phyloP scores from a whole-genome alignment of 1,284 basidiomycete species.

The Irpex rosettiformis region DNA sequence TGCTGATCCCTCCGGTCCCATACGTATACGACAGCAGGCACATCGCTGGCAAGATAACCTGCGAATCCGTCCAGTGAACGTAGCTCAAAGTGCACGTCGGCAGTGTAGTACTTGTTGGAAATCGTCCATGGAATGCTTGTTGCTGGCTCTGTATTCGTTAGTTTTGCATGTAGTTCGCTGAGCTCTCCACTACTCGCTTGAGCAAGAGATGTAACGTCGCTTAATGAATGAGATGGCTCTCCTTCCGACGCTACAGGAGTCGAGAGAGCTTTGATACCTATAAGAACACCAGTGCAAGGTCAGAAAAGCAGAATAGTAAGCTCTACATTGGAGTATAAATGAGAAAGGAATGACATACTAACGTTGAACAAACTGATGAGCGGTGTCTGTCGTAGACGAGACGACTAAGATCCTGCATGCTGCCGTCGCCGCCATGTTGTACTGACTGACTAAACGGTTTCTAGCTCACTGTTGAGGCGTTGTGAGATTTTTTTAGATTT shows the following conservation, averaged over 20 bases:
- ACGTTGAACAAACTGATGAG: constrained; percentile 44
- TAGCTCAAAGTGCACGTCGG: constrained; percentile 63
- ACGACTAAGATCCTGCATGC: constrained; percentile 47
- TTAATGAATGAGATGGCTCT: background rate
- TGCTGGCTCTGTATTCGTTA: background rate
- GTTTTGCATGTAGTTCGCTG: background rate
- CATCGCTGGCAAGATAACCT: constrained; percentile 35
- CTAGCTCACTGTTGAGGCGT: too few species aligned
- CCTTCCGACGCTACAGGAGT: background rate
- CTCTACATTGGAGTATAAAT: constrained; percentile 4
- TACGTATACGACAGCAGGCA: constrained; percentile 70
- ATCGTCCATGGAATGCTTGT: constrained; percentile 69
- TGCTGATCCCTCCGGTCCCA: constrained; percentile 63
- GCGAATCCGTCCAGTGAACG: constrained; percentile 23
- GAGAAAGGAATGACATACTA: constrained; percentile 27
- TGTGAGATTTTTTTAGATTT: too few species aligned
- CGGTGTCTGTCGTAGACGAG: constrained; percentile 38
- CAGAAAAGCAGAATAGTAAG: constrained; percentile 15
- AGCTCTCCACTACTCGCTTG: background rate
- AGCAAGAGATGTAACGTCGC: background rate
- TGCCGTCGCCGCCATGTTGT: constrained; percentile 20
- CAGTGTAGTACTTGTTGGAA: constrained; percentile 82
- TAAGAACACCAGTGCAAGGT: background rate
- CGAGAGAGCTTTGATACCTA: constrained; percentile 27
- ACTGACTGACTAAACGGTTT: background rate